Percentiles rank a stretch among this genome's conserved stretches.
Conservation (phyloP, 768 basidiomycete genomes). For the Trametes sanguinea region DNA sequence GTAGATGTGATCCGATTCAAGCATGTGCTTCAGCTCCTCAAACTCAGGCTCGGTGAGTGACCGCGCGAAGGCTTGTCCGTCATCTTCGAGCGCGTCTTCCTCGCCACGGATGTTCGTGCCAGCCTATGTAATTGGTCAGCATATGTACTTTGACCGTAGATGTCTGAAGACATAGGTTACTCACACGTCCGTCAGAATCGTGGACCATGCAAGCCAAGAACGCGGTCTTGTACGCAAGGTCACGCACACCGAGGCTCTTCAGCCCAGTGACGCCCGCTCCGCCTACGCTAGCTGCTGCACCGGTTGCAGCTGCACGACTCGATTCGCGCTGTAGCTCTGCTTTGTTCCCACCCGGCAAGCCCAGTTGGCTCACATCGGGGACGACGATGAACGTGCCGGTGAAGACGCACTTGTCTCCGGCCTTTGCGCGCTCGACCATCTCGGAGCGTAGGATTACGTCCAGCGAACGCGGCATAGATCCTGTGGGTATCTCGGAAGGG, state of each 20-base stretch:
- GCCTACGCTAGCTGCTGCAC: conserved; percentile 63
- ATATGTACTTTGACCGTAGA: background rate
- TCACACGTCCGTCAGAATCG: conserved; percentile 83
- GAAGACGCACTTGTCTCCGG: conserved; percentile 98
- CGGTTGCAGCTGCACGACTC: conserved; percentile 59
- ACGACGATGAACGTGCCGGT: conserved; percentile 98
- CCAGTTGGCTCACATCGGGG: conserved; percentile 95
- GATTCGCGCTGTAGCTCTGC: conserved; percentile 90
- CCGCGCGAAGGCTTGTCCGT: conserved; percentile 81
- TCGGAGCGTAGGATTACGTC: conserved; percentile 96
- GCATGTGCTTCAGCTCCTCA: conserved; percentile 93
- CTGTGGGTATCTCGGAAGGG: conserved; percentile 97
- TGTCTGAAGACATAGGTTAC: conserved; percentile 31
- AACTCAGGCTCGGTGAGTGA: conserved; percentile 93
- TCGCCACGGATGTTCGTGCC: conserved; percentile 91
- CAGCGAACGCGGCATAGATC: conserved; percentile 95
- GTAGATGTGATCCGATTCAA: conserved; percentile 93
- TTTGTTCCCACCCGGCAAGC: conserved; percentile 90
- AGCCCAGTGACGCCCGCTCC: conserved; percentile 89
- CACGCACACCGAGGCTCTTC: conserved; percentile 92
- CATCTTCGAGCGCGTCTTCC: conserved; percentile 75
- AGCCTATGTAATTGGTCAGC: conserved; percentile 44
- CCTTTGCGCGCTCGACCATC: conserved; percentile 97
- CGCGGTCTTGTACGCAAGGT: conserved; percentile 97
- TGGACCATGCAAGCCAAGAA: conserved; percentile 98